Conservation (phyloP, 2,329 filamentous ascomycete species). For the Colletotrichum destructivum region DNA sequence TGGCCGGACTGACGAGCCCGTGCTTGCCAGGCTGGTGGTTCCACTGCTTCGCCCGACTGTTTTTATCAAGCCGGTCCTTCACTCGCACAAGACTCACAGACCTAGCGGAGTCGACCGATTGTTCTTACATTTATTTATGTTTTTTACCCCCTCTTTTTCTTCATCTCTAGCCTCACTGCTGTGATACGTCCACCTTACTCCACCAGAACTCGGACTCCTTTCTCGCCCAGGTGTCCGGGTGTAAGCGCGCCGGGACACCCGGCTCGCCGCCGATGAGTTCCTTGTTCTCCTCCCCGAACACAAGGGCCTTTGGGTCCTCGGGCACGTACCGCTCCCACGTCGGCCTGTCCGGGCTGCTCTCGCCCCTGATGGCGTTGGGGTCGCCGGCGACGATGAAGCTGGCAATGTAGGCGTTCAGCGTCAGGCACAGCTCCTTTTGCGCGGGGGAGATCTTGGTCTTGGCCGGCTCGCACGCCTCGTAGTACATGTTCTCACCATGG, state of each 20-base stretch:
- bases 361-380: conserved; percentile 26
- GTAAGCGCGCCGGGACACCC: conserved; percentile 59
- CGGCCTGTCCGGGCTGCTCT: conserved; percentile 55
- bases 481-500: conserved; percentile 61
- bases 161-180: conserved; percentile 45
- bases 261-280: conserved; percentile 59
- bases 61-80: no score
- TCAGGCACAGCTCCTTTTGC: conserved; percentile 54
- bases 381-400: conserved; percentile 51
- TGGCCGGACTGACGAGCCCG: no score
- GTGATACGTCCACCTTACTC: conserved; percentile 64
- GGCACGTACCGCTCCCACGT: conserved; percentile 46
- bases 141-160: not conserved
- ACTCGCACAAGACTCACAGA: no score
- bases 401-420: conserved; percentile 58
- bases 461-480: conserved; percentile 46
- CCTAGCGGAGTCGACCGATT: no score
- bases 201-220: conserved; percentile 74
- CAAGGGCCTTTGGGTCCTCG: conserved; percentile 56
- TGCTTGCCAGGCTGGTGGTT: no score
- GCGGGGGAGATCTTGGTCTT: conserved; percentile 60
- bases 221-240: conserved; percentile 57
- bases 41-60: no score
- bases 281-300: conserved; percentile 74
- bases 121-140: not conserved